Conservation (phyloP, 1,139 yeast species). For the Scheffersomyces segobiensis region DNA sequence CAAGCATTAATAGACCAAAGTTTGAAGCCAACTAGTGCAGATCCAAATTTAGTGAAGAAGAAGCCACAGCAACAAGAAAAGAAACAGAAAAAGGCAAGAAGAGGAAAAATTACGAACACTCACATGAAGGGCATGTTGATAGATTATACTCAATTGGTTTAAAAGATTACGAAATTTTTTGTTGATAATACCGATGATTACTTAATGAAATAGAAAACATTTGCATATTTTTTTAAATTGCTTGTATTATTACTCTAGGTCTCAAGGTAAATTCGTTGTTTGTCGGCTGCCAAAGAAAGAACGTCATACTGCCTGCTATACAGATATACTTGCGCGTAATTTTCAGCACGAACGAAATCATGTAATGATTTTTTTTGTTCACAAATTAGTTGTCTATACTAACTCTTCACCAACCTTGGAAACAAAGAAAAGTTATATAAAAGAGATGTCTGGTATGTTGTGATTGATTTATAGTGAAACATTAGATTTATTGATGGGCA, state of each 20-base stretch:
- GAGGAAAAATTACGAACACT: constrained; percentile 91
- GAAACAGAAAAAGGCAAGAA: constrained; percentile 88
- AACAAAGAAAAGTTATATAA: too few relatives aligned
- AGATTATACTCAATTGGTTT: constrained; percentile 63
- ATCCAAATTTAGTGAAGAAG: constrained; percentile 83
- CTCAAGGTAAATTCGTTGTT: too few relatives aligned
- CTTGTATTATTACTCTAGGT: too few relatives aligned
- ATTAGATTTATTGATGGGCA: too few relatives aligned
- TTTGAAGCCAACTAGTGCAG: constrained; percentile 93
- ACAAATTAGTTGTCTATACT: background rate
- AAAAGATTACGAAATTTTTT: constrained; percentile 1
- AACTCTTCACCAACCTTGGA: background rate
- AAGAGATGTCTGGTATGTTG: constrained; percentile 4
- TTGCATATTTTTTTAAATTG: too few relatives aligned
- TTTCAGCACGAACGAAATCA: constrained; percentile 1
- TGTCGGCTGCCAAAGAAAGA: too few relatives aligned
- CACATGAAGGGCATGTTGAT: constrained; percentile 95
- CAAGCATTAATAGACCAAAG: constrained; percentile 78
- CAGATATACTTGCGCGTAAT: constrained; percentile 2
- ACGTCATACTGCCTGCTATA: too few relatives aligned
- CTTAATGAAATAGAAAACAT: too few relatives aligned
- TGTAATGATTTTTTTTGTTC: background rate
- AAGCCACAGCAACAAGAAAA: constrained; percentile 61
- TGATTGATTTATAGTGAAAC: background rate
- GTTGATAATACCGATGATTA: too few relatives aligned